These are phyloP conservation scores for Syncephalastrum sp. DNA, from an alignment of 371 early-diverging fungal genomes.

Conservation along the genomic window DNA sequence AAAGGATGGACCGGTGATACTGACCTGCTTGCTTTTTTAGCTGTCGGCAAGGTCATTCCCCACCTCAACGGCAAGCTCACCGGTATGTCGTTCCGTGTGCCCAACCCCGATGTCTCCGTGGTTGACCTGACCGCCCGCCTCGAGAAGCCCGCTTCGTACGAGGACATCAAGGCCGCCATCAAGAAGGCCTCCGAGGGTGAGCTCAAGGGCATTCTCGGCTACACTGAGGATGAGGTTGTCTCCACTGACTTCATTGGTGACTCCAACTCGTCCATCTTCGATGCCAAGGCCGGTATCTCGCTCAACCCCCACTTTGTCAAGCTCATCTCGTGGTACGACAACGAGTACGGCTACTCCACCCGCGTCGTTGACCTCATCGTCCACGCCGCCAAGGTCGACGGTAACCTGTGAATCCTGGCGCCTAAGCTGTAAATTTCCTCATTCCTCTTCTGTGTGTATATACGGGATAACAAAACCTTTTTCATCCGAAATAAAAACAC, in stretches of 20 bases:
- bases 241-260: slow-evolving; percentile 97
- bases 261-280: slow-evolving; percentile 91
- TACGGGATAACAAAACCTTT: too few relatives aligned
- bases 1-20: neutral
- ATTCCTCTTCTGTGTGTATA: too few relatives aligned
- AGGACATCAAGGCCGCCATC: slow-evolving; percentile 84
- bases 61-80: slow-evolving; percentile 96
- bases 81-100: slow-evolving; percentile 99
- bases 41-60: slow-evolving; percentile 99
- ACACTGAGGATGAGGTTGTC: slow-evolving; percentile 98
- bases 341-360: slow-evolving; percentile 93
- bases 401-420: slow-evolving; percentile 12
- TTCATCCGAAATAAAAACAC: too few relatives aligned
- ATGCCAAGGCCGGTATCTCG: slow-evolving; percentile 97
- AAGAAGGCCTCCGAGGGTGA: slow-evolving; percentile 79
- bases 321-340: slow-evolving; percentile 96
- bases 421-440: too few relatives aligned
- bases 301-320: slow-evolving; percentile 98
- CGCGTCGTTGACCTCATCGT: slow-evolving; percentile 89
- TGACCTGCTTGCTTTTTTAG: slow-evolving; percentile 27
- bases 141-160: slow-evolving; percentile 87
- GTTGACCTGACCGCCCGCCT: slow-evolving; percentile 97
- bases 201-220: slow-evolving; percentile 93
- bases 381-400: slow-evolving; percentile 70
- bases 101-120: slow-evolving; percentile 97